Conservation (phyloP, 345 rosid species). For the Bretschneidera sinensis region DNA sequence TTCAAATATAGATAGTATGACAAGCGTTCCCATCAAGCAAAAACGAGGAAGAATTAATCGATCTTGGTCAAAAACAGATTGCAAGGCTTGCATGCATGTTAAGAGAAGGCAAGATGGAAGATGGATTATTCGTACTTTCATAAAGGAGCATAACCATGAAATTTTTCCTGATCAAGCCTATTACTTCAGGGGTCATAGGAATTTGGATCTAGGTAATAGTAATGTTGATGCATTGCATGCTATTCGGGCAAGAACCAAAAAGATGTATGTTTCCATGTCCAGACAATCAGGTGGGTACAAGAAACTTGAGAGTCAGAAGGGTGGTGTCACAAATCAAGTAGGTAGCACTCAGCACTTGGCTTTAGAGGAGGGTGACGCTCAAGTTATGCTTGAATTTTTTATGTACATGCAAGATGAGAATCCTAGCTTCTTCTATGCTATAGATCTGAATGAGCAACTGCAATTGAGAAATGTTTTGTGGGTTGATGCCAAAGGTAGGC, state of each 20-base stretch:
- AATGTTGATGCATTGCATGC: conserved; percentile 26
- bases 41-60: conserved; percentile 49
- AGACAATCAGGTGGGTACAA: conserved; percentile 34
- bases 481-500: conserved; percentile 60
- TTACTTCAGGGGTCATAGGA: conserved; percentile 23
- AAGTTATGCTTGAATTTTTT: conserved; percentile 40
- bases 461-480: conserved; percentile 46
- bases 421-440: conserved; percentile 55
- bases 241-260: conserved; percentile 30
- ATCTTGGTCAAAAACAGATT: conserved; percentile 55
- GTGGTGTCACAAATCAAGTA: conserved; percentile 17
- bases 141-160: conserved; percentile 69
- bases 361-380: conserved; percentile 50
- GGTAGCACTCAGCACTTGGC: conserved; percentile 21
- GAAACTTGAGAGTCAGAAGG: conserved; percentile 30
- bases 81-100: conserved; percentile 69
- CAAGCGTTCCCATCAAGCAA: conserved; percentile 33
- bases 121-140: conserved; percentile 47
- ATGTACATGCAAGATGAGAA: conserved; percentile 53
- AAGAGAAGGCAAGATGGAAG: conserved; percentile 59
- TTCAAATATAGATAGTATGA: conserved; percentile 23
- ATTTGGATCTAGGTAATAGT: conserved; percentile 25
- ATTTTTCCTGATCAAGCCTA: conserved; percentile 32
- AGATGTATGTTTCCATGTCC: conserved; percentile 30
- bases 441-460: conserved; percentile 49